Percentiles rank a stretch among this genome's conserved stretches.
Conservation (phyloP, 768 basidiomycete genomes). For the Russula sp. region DNA sequence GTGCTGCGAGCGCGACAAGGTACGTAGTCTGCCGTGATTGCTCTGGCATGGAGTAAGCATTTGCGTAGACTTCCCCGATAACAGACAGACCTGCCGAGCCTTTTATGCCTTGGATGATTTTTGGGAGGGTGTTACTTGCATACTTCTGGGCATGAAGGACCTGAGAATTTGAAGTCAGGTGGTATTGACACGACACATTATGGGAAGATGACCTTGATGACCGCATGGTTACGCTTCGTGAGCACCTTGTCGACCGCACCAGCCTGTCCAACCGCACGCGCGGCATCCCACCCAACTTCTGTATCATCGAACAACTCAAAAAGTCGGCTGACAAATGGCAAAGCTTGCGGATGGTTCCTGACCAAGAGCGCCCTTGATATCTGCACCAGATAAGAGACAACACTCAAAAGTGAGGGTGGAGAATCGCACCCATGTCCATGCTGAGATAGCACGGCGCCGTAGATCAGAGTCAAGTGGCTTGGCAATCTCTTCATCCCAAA, state of each 20-base stretch:
- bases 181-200: background rate
- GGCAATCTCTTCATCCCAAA: conserved; percentile 44
- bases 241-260: conserved; percentile 54
- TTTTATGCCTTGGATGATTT: conserved; percentile 61
- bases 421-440: conserved; percentile 62
- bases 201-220: conserved; percentile 51
- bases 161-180: conserved; percentile 31
- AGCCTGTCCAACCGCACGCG: conserved; percentile 64
- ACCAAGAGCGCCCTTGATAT: conserved; percentile 74
- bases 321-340: conserved; percentile 51
- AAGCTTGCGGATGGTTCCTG: conserved; percentile 55
- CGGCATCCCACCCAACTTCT: conserved; percentile 62
- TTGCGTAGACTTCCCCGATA: background rate
- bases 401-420: background rate
- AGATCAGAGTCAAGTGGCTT: conserved; percentile 28
- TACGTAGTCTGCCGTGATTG: conserved; percentile 53
- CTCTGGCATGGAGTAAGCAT: conserved; percentile 31
- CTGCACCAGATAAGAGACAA: conserved; percentile 33
- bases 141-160: conserved; percentile 71
- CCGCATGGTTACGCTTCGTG: conserved; percentile 70
- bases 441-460: conserved; percentile 46
- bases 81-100: conserved; percentile 42
- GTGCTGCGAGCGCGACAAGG: conserved; percentile 74
- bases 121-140: conserved; percentile 63
- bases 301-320: conserved; percentile 66